phyloP scores from a whole-genome alignment of 371 early-diverging fungal genomes.

The Zopfochytrium polystomum region DNA sequence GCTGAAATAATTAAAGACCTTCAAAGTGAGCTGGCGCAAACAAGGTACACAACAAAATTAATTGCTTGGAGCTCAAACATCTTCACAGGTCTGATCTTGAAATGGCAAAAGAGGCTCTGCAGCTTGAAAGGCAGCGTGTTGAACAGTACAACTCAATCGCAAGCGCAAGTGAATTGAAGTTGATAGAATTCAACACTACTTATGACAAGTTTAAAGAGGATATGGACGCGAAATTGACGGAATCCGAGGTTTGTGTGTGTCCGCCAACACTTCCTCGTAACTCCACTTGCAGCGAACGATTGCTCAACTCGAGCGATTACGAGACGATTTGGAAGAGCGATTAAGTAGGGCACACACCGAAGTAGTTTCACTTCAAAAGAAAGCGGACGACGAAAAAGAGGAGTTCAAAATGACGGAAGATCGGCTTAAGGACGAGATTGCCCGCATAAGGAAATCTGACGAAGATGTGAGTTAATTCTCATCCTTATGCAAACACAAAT shows the following conservation, averaged over 20 bases:
- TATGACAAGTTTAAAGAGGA: constrained; percentile 40
- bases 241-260: not conserved
- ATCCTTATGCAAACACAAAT: not conserved
- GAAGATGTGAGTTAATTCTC: constrained; percentile 10
- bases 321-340: constrained; percentile 7
- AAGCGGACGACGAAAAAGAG: constrained; percentile 43
- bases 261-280: too few relatives aligned
- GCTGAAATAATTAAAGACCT: constrained; percentile 18
- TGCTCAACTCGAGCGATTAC: not conserved
- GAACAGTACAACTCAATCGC: constrained; percentile 38
- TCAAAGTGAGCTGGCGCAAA: constrained; percentile 20
- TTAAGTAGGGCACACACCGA: constrained; percentile 40
- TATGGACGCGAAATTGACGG: constrained; percentile 30
- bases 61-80: not conserved
- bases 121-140: constrained; percentile 26
- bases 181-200: constrained; percentile 35
- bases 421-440: constrained; percentile 53
- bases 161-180: constrained; percentile 36
- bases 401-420: constrained; percentile 60
- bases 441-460: constrained; percentile 46
- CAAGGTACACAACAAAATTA: constrained; percentile 15
- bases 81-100: constrained; percentile 30
- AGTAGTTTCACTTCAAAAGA: constrained; percentile 47
- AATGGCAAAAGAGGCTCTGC: not conserved
- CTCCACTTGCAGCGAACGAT: not conserved